These are phyloP conservation scores for Ceratobasidium sp. DNA, from an alignment of 1,284 basidiomycete genomes.

Conservation along the genomic window DNA sequence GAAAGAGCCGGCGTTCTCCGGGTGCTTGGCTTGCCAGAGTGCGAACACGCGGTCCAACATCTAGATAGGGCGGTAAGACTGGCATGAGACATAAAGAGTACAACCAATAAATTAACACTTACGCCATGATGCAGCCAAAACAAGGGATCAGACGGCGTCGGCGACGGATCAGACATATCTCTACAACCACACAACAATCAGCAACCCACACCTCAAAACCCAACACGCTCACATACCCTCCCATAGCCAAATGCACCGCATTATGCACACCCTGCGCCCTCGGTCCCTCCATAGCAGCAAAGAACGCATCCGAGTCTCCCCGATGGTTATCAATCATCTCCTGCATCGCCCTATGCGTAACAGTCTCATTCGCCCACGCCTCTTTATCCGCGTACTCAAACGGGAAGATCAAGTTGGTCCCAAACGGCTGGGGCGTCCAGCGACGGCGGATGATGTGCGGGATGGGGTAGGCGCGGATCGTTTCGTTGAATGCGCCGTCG, in stretches of 20 bases:
- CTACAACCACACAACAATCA: neutral
- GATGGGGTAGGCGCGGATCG: constrained; percentile 38
- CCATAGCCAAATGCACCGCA: constrained; percentile 34
- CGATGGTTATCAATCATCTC: constrained; percentile 21
- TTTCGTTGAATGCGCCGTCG: constrained; percentile 37
- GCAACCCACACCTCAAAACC: neutral
- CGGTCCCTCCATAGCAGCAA: constrained; percentile 30
- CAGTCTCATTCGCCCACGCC: constrained; percentile 37
- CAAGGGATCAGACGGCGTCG: constrained; percentile 41
- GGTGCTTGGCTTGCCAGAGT: constrained; percentile 35
- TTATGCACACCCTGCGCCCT: constrained; percentile 42
- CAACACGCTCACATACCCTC: neutral
- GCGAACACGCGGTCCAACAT: constrained; percentile 32
- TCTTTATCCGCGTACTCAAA: constrained; percentile 36
- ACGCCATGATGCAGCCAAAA: constrained; percentile 39
- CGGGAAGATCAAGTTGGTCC: constrained; percentile 39
- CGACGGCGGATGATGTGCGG: constrained; percentile 41
- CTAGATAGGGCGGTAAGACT: neutral
- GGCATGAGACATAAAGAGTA: neutral
- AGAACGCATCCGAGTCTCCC: constrained; percentile 38
- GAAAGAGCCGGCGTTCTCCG: constrained; percentile 25
- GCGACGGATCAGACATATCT: constrained; percentile 40
- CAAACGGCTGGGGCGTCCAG: constrained; percentile 43
- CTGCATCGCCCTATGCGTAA: constrained; percentile 24
- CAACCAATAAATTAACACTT: neutral